phyloP scores from a whole-genome alignment of 306 rosid species.

The Ziziphus jujuba region DNA sequence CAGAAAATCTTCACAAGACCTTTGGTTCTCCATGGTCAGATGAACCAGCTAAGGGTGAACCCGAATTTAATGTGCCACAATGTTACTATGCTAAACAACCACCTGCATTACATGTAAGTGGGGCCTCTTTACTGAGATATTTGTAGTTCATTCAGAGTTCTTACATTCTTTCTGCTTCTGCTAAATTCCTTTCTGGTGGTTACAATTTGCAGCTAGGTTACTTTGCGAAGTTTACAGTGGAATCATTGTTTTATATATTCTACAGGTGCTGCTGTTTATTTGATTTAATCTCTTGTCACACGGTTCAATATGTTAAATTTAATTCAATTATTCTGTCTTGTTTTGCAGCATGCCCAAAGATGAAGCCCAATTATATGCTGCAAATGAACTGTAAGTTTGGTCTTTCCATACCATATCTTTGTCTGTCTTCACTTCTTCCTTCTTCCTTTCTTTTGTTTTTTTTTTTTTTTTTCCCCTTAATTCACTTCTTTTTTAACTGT shows the following conservation, averaged over 20 bases:
- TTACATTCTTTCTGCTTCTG: conserved; percentile 7
- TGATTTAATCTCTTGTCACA: background rate
- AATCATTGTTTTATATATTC: conserved; percentile 85
- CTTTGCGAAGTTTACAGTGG: conserved; percentile 70
- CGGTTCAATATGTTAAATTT: conserved; percentile 6
- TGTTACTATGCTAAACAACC: conserved; percentile 86
- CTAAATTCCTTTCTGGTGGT: conserved; percentile 26
- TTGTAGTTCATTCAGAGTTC: conserved; percentile 8
- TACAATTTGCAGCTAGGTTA: conserved; percentile 91
- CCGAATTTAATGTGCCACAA: conserved; percentile 81
- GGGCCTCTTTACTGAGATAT: background rate
- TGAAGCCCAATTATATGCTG: conserved; percentile 87
- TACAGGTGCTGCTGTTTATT: conserved; percentile 64
- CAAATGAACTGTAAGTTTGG: conserved; percentile 81
- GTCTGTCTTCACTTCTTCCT: too few species aligned
- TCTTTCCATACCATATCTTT: too few species aligned
- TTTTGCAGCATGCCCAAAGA: conserved; percentile 92
- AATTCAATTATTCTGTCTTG: conserved; percentile 1
- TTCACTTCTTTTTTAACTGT: too few species aligned
- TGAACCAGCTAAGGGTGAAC: conserved; percentile 93
- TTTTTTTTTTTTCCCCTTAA: too few species aligned
- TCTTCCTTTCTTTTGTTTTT: too few species aligned
- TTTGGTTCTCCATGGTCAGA: conserved; percentile 99
- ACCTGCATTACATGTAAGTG: conserved; percentile 69
- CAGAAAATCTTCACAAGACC: conserved; percentile 93